Conservation (phyloP, 2,329 filamentous ascomycete genomes). For the Elsinoe necatrix region DNA sequence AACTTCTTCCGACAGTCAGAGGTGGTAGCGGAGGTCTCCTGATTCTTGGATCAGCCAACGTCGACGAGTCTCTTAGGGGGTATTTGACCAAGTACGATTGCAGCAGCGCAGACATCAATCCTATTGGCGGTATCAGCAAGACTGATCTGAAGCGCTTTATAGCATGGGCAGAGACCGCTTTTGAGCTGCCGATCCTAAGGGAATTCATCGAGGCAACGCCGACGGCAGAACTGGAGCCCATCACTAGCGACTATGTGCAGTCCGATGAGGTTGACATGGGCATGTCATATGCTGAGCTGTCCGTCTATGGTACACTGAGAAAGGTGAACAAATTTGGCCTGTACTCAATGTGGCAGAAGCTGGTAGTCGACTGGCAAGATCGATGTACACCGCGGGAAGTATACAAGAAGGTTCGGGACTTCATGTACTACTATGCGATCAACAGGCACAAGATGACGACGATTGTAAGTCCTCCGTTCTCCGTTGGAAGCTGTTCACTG, state of each 20-base stretch:
- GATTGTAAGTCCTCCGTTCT: constrained; percentile 38
- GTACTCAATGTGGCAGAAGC: constrained; percentile 46
- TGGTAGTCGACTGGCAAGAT: constrained; percentile 45
- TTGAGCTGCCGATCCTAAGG: constrained; percentile 55
- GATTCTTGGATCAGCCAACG: constrained; percentile 60
- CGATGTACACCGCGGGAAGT: constrained; percentile 26
- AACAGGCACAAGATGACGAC: constrained; percentile 59
- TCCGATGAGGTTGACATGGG: constrained; percentile 49
- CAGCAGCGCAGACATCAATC: constrained; percentile 48
- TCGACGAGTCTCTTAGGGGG: constrained; percentile 49
- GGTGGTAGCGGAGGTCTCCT: constrained; percentile 52
- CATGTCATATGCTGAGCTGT: constrained; percentile 48
- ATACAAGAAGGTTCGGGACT: constrained; percentile 36
- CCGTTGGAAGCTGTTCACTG: constrained; percentile 22
- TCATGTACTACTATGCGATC: constrained; percentile 51
- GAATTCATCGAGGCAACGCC: constrained; percentile 54
- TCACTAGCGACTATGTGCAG: constrained; percentile 54
- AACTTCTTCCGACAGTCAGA: constrained; percentile 53
- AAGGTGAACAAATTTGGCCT: constrained; percentile 48
- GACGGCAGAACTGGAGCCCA: constrained; percentile 50
- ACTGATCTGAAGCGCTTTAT: constrained; percentile 65
- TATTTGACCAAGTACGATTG: constrained; percentile 69
- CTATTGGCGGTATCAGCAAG: constrained; percentile 57
- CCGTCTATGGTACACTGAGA: constrained; percentile 44
- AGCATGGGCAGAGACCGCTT: constrained; percentile 51